A percentile compares a stretch with the other conserved stretches of the same genome.
Conservation (phyloP, 352 stramenopile species). For the Aphanomyces astaci region DNA sequence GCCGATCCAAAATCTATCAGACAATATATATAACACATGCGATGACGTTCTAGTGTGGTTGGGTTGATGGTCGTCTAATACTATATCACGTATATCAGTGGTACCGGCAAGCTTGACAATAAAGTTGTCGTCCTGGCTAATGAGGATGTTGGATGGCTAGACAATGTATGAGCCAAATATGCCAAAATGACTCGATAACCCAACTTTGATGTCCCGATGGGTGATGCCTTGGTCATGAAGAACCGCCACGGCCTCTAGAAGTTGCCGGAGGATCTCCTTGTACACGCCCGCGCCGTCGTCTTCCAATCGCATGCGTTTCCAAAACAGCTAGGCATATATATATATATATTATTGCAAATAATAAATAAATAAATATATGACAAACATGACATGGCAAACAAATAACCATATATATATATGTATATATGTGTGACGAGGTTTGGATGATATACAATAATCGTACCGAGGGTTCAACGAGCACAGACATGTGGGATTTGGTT, state of each 20-base stretch:
- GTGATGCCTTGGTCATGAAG: slow-evolving; percentile 89
- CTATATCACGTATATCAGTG: too few species aligned
- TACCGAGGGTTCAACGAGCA: slow-evolving; percentile 61
- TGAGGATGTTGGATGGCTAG: slow-evolving; percentile 65
- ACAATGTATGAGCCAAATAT: slow-evolving; percentile 33
- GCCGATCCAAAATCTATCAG: slow-evolving; percentile 79
- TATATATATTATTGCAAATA: too few species aligned
- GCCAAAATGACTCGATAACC: slow-evolving; percentile 31
- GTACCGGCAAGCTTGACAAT: slow-evolving; percentile 21
- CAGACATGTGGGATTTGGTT: slow-evolving; percentile 34
- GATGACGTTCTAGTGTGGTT: not conserved
- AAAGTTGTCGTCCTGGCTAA: slow-evolving; percentile 24
- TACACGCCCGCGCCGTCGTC: slow-evolving; percentile 54
- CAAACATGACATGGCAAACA: too few species aligned
- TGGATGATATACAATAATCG: not conserved
- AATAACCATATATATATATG: too few species aligned
- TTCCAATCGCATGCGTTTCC: slow-evolving; percentile 58
- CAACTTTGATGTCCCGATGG: slow-evolving; percentile 75
- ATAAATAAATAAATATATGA: too few species aligned
- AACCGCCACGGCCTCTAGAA: slow-evolving; percentile 83
- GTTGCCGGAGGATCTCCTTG: slow-evolving; percentile 90
- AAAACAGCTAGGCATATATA: slow-evolving; percentile 49
- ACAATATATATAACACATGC: too few species aligned
- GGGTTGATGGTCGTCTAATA: too few species aligned
- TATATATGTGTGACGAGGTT: not conserved